Percentiles rank a stretch among this genome's conserved stretches.
phyloP scores from a whole-genome alignment of 1,139 yeast genomes.

The Hemisphaericaspora subhashii region DNA sequence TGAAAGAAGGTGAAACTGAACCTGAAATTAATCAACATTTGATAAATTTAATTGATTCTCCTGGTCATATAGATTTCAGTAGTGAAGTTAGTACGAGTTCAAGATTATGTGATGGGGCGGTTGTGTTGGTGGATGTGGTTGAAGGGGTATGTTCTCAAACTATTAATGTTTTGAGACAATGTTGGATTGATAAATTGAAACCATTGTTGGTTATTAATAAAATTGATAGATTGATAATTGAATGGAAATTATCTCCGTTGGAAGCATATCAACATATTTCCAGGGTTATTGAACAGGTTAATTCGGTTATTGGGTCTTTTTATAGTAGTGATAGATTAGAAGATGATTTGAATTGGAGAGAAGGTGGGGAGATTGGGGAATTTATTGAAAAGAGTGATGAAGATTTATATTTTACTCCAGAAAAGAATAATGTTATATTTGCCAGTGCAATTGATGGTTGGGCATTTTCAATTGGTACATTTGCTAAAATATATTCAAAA shows the following conservation, averaged over 20 bases:
- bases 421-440: constrained; percentile 86
- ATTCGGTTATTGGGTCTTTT: constrained; percentile 91
- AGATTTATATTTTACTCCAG: constrained; percentile 87
- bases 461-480: constrained; percentile 92
- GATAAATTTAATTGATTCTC: constrained; percentile 92
- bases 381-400: constrained; percentile 78
- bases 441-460: constrained; percentile 96
- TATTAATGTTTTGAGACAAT: constrained; percentile 88
- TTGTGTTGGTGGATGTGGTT: constrained; percentile 91
- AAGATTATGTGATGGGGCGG: constrained; percentile 94
- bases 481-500: constrained; percentile 81
- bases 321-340: constrained; percentile 93
- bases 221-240: constrained; percentile 82
- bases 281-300: constrained; percentile 85
- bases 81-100: constrained; percentile 96
- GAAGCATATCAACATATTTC: constrained; percentile 86
- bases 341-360: constrained; percentile 84
- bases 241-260: constrained; percentile 74
- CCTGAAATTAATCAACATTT: constrained; percentile 68
- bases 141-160: constrained; percentile 99
- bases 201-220: constrained; percentile 92
- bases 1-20: constrained; percentile 32
- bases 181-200: constrained; percentile 90
- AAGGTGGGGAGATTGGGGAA: constrained; percentile 54
- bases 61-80: constrained; percentile 97